Conservation (phyloP, 805 yeast genomes). For the Metschnikowia arizonensis region DNA sequence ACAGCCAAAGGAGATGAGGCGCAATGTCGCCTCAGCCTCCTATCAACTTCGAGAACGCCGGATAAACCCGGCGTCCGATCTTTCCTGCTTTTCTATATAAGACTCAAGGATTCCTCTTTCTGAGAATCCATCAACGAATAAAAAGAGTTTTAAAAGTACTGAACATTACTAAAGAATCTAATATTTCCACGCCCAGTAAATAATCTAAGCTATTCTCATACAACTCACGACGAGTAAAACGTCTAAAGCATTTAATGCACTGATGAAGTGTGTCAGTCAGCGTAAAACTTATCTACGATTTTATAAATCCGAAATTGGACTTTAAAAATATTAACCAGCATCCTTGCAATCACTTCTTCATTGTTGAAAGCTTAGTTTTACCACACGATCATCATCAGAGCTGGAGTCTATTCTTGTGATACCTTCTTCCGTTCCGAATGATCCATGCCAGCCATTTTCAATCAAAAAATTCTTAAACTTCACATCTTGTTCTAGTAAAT, state of each 20-base stretch:
- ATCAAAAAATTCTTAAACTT: conserved; percentile 57
- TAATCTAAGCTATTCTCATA: neutral
- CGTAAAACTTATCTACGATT: neutral
- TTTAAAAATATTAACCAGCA: neutral
- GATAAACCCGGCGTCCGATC: too few relatives aligned
- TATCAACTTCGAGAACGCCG: too few relatives aligned
- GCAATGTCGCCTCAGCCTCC: too few relatives aligned
- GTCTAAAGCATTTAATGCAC: neutral
- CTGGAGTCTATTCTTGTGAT: conserved; percentile 6
- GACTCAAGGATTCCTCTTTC: too few relatives aligned
- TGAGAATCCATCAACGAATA: too few relatives aligned
- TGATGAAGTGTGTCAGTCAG: neutral
- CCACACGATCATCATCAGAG: conserved; percentile 14
- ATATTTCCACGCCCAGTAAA: neutral
- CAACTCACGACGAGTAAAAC: too few relatives aligned
- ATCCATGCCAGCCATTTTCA: conserved; percentile 56
- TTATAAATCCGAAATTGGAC: neutral
- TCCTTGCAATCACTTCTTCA: neutral
- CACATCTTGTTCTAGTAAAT: conserved; percentile 59
- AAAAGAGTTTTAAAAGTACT: too few relatives aligned
- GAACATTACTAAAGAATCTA: too few relatives aligned
- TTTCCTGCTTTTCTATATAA: too few relatives aligned
- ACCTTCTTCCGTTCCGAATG: conserved; percentile 34
- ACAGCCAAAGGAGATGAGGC: too few relatives aligned
- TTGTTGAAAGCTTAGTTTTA: conserved; percentile 4